Base-by-base conservation (phyloP, 2,329 filamentous ascomycete species). In the Lachnum nothofagi region DNA sequence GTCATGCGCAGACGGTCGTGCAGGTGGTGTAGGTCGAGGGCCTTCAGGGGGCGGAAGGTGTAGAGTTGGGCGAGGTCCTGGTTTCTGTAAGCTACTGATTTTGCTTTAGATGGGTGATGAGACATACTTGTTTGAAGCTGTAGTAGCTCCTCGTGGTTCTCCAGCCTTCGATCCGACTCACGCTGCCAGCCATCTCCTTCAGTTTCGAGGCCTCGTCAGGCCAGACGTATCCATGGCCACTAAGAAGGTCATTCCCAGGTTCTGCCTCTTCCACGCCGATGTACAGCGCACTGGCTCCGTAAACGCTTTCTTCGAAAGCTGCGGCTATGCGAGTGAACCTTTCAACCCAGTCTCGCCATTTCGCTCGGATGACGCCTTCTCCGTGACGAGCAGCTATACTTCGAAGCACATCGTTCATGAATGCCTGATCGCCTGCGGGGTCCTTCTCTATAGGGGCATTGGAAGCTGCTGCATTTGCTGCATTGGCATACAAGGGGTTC, bases 191-290 rank as follows among this genome's bases (percentile, higher is more conserved):
- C 31, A 98, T 78, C 69, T 98, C 93, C 60, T 84, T 85, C 60
- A 86, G 79, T 68, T 89, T 91, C 6, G 85, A 78, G 34, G 75
- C 72, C 48, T 96, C 89, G 60, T 95, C 88, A 3, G 85, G 72
- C 93, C 93, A 98, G 27, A 98, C 91, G 65, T 95, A 97, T 34
- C 93, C 93, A 65, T 97, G 93, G 0, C 91, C 91, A 10, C 79
- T 79, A 10, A 87, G 75, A 4, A 77, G 78, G 3, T 77, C 76
- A 3, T 76, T 72, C 31, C 72, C 71, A 51, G 75, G 70, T 33
- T 84, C 81, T 34, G 77, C 74, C 62, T 91, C 87, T 57, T 88
- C 85, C 10, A 84, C 81, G 4, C 87, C 88, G 50, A 95, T 88
- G 63, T 91, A 88, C 27, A 98, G 75, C 27, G 91, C 89, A 50